Percentiles rank a stretch among this genome's conserved stretches.
Evolutionary conservation across 2,329 filamentous ascomycete genomes (phyloP).

Genomic region (Hymenoscyphus scutula): DNA sequence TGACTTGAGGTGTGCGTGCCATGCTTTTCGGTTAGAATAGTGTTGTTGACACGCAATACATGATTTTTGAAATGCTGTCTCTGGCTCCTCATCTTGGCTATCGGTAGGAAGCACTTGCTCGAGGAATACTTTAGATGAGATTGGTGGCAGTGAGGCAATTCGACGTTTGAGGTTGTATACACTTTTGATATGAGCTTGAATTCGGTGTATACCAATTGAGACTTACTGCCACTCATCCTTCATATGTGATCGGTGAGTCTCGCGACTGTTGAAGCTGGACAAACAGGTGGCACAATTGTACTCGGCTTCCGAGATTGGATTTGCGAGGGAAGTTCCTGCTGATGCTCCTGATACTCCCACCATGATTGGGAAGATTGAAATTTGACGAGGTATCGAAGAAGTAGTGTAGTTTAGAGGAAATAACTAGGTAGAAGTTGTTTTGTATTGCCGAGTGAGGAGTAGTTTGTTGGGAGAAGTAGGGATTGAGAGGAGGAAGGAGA

Average conservation of each 20-base stretch:
- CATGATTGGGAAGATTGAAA: neutral
- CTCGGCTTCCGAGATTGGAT: neutral
- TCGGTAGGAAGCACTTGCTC: constrained; percentile 13
- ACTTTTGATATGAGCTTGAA: constrained; percentile 13
- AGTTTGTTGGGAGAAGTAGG: neutral
- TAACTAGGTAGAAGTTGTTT: neutral
- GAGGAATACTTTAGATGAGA: constrained; percentile 17
- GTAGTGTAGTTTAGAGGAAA: too few relatives aligned
- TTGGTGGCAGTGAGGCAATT: constrained; percentile 22
- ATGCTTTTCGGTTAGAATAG: constrained; percentile 19
- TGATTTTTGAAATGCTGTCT: constrained; percentile 15
- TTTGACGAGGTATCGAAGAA: neutral
- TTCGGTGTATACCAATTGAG: too few relatives aligned
- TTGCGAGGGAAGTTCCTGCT: neutral
- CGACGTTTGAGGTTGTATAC: constrained; percentile 26
- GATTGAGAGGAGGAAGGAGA: neutral
- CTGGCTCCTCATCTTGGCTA: neutral
- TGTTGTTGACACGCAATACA: constrained; percentile 18
- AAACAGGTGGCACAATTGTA: constrained; percentile 12
- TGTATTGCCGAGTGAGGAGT: neutral
- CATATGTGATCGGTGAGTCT: constrained; percentile 14
- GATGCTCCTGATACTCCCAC: neutral
- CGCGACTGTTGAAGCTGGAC: constrained; percentile 10
- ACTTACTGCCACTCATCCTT: constrained; percentile 18
- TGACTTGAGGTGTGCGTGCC: constrained; percentile 21